These are phyloP conservation scores for Penicillium goetzii DNA, from an alignment of 495 filamentous ascomycete species.

Conservation along the genomic window DNA sequence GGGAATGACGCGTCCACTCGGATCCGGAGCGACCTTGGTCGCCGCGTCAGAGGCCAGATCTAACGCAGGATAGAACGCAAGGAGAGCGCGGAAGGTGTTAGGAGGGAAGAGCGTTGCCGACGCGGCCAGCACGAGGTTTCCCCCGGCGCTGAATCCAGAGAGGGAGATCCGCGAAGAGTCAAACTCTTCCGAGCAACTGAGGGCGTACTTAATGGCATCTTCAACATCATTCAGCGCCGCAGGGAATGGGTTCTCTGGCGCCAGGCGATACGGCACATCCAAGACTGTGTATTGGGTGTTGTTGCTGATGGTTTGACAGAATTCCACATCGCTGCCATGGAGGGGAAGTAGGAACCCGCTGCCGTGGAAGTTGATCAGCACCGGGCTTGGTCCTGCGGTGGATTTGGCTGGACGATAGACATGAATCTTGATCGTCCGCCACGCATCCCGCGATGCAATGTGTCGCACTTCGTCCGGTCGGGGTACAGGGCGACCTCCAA, in stretches of 20 bases:
- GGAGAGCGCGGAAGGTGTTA: constrained; percentile 43
- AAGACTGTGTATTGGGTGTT: constrained; percentile 46
- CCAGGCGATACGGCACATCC: constrained; percentile 73
- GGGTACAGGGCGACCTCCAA: neutral
- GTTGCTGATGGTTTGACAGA: constrained; percentile 41
- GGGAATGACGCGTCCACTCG: constrained; percentile 30
- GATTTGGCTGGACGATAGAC: constrained; percentile 41
- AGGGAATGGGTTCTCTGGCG: constrained; percentile 79
- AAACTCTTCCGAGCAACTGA: constrained; percentile 37
- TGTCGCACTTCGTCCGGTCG: constrained; percentile 41
- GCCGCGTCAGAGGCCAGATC: constrained; percentile 34
- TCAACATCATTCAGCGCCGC: constrained; percentile 72
- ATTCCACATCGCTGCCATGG: constrained; percentile 49
- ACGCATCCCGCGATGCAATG: constrained; percentile 47
- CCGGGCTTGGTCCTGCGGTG: constrained; percentile 34
- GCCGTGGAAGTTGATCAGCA: constrained; percentile 52
- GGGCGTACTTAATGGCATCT: constrained; percentile 43
- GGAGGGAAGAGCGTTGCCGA: constrained; percentile 43
- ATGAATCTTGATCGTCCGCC: constrained; percentile 50
- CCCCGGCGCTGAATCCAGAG: constrained; percentile 53
- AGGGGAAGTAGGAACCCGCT: constrained; percentile 47
- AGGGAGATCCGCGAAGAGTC: constrained; percentile 41
- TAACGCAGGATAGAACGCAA: constrained; percentile 48
- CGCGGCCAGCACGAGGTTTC: constrained; percentile 46
- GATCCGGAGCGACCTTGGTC: constrained; percentile 33